These are phyloP conservation scores for Penicillium corylophilum DNA, from an alignment of 2,329 filamentous ascomycete species.

Conservation along the genomic window DNA sequence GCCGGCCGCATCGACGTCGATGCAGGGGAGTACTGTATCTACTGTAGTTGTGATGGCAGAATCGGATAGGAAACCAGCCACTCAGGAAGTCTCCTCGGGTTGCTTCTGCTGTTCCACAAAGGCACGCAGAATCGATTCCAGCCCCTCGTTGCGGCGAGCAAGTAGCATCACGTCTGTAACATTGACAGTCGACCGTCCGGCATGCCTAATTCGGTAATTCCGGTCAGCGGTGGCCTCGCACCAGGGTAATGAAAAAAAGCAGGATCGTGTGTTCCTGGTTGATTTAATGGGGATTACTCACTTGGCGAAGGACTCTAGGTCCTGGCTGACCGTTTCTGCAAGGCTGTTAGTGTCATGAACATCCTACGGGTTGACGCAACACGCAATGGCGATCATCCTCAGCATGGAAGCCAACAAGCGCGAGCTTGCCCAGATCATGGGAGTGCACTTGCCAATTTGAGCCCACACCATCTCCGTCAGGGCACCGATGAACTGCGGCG, in stretches of 20 bases:
- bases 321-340: constrained; percentile 55
- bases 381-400: background rate
- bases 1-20: background rate
- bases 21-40: background rate
- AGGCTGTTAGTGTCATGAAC: constrained; percentile 4
- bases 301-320: constrained; percentile 65
- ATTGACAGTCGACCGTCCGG: constrained; percentile 74
- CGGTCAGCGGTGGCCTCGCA: constrained; percentile 4
- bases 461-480: constrained; percentile 84
- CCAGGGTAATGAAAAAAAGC: background rate
- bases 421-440: background rate
- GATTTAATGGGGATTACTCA: constrained; percentile 26
- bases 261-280: background rate
- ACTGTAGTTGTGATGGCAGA: background rate
- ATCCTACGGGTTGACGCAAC: background rate
- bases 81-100: constrained; percentile 26
- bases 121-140: constrained; percentile 67
- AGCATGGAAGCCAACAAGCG: background rate
- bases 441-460: constrained; percentile 67
- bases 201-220: constrained; percentile 63
- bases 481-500: constrained; percentile 84
- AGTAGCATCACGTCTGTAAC: constrained; percentile 87
- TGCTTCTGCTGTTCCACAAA: constrained; percentile 33
- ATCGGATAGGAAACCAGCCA: background rate
- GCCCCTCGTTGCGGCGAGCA: constrained; percentile 78